Base-by-base conservation (phyloP, 2,329 filamentous ascomycete genomes). In the Trichophaea hybrida region DNA sequence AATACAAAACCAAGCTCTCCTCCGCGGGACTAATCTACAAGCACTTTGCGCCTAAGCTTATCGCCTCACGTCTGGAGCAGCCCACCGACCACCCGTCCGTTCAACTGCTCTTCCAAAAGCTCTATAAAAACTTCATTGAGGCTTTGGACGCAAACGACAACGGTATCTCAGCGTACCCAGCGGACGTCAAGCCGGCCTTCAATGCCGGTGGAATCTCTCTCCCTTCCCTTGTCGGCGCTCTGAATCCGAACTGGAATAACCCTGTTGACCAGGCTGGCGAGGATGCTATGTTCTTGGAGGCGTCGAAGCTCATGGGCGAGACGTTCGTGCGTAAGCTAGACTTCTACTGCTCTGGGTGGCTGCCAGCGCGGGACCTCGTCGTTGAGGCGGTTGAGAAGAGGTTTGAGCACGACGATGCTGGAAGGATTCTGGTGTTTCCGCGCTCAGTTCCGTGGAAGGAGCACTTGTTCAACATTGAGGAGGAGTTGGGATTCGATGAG, bases 91-190 rank as follows among this genome's bases (percentile, higher is more conserved):
- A 79, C 65, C 73, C 81, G 48, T 83, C 89, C 66, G 84, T 93
- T 49, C 77, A 79, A 44, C 73, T 94, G 34, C 77, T 98, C 58
- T 94, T 86, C 77, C 78, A 82, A 69, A 96, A 96, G 77, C 75
- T 98, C 55, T 98, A 98, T 77, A 82, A 85, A 67, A 85, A 85
- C 73, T 96, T 97, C 72, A 79, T 98, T 71, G 93, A 98, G 77
- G 89, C 93, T 1, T 84, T 98, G 59, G 93, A 98, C 73, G 93
- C 90, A 60, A 91, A 98, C 74, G 93, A 98, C 77, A 98, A 98
- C 73, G 93, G 93, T 67, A 85, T 98, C 70, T 84, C 83, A 32
- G 79, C 78, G 60, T 94, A 94, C 74, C 88, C 95, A 71, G 77
- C 85, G 33, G 77, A 78, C 31, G 73, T 96, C 46, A 76, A 86